These are phyloP conservation scores for Piedraia hortae DNA, from an alignment of 2,329 filamentous ascomycete species.

Conservation along the genomic window DNA sequence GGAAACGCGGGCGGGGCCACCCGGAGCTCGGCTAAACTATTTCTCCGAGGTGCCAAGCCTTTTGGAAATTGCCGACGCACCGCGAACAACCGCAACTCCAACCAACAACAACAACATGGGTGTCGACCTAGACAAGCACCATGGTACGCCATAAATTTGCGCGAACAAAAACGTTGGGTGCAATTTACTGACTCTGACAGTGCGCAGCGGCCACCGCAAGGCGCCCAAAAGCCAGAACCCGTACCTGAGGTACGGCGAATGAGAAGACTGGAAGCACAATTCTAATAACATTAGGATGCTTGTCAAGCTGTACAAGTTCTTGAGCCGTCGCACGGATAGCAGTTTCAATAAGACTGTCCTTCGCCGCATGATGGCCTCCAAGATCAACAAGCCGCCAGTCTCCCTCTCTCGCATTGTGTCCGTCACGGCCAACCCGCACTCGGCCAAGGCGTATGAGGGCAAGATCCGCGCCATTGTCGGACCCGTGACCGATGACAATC, in stretches of 20 bases:
- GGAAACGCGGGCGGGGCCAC: no score
- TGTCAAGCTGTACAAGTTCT: constrained; percentile 6
- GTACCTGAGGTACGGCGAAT: constrained; percentile 23
- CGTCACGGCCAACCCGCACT: constrained; percentile 24
- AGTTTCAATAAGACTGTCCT: constrained; percentile 98
- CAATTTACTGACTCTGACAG: constrained; percentile 1
- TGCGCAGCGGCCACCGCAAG: constrained; percentile 17
- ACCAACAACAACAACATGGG: constrained; percentile 4
- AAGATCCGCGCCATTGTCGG: constrained; percentile 85
- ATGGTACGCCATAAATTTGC: constrained; percentile 3
- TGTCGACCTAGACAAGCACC: constrained; percentile 8
- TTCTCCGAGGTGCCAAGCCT: no score
- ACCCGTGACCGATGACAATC: constrained; percentile 94
- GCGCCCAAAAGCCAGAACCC: constrained; percentile 47
- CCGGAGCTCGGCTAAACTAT: no score
- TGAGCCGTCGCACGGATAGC: constrained; percentile 51
- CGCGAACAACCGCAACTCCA: no score
- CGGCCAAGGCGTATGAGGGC: constrained; percentile 30
- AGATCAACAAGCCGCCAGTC: constrained; percentile 31
- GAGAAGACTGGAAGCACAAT: no score
- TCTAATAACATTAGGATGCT: constrained; percentile 2
- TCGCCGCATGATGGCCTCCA: constrained; percentile 41
- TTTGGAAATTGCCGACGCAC: no score
- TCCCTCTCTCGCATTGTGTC: constrained; percentile 74
- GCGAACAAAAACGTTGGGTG: not conserved